Evolutionary conservation across 768 basidiomycete genomes (phyloP).

Genomic region (Pulveroboletus sp.): DNA sequence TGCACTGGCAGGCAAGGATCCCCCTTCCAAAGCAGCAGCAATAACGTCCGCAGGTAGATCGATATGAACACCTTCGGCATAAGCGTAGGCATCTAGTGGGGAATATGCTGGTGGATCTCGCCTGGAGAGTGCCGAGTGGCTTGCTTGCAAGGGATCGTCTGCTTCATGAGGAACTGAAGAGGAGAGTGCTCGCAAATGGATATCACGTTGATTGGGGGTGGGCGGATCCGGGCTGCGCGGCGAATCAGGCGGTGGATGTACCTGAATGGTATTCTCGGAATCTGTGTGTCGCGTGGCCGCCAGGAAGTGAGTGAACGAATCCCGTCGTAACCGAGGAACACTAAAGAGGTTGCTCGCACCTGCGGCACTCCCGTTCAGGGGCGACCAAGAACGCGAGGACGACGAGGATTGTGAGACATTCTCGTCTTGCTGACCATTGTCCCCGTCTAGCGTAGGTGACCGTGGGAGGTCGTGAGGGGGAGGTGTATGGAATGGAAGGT

Average conservation of each 20-base stretch:
- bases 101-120: slow-evolving; percentile 84
- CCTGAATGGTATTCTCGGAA: slow-evolving; percentile 63
- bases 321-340: slow-evolving; percentile 62
- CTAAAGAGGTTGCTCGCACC: slow-evolving; percentile 84
- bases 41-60: slow-evolving; percentile 93
- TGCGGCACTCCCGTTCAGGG: slow-evolving; percentile 50
- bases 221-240: slow-evolving; percentile 76
- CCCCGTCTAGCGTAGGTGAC: slow-evolving; percentile 29
- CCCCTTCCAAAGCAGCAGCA: slow-evolving; percentile 80
- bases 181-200: slow-evolving; percentile 65
- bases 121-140: slow-evolving; percentile 38
- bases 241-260: slow-evolving; percentile 77
- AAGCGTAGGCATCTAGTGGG: slow-evolving; percentile 80
- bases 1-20: slow-evolving; percentile 53
- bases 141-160: slow-evolving; percentile 28
- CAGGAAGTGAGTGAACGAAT: slow-evolving; percentile 63
- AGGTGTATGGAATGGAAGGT: slow-evolving; percentile 56
- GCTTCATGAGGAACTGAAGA: slow-evolving; percentile 14
- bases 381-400: slow-evolving; percentile 57
- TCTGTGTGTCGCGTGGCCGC: slow-evolving; percentile 58
- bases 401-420: slow-evolving; percentile 24
- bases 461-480: slow-evolving; percentile 47
- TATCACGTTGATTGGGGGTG: slow-evolving; percentile 80
- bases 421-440: slow-evolving; percentile 23
- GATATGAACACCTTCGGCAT: slow-evolving; percentile 86